Evolutionary conservation across 1,284 basidiomycete species (phyloP).

Genomic region (Kwoniella shivajii): DNA sequence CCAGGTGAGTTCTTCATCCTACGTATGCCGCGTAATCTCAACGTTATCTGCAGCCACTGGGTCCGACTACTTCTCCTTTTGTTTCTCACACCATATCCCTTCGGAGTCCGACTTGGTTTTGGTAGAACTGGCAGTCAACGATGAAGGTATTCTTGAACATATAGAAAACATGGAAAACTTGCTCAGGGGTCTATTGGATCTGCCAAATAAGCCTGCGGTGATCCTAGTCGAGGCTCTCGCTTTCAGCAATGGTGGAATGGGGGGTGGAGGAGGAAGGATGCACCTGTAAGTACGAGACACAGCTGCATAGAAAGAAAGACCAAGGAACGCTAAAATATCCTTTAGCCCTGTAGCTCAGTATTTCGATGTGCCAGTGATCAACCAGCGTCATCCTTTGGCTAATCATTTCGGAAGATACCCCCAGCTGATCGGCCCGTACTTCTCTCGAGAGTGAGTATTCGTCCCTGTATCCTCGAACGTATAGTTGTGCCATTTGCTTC

Average conservation of each 20-base stretch:
- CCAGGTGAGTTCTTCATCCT: constrained; percentile 31
- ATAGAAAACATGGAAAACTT: constrained; percentile 54
- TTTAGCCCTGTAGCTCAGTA: constrained; percentile 49
- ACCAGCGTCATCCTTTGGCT: constrained; percentile 48
- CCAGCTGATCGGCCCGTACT: constrained; percentile 47
- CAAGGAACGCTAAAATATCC: not conserved
- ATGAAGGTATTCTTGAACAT: constrained; percentile 49
- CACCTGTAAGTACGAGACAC: constrained; percentile 37
- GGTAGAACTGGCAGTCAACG: constrained; percentile 52
- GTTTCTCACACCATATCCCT: constrained; percentile 51
- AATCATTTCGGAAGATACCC: constrained; percentile 52
- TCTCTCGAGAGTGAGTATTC: constrained; percentile 42
- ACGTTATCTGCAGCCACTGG: constrained; percentile 38
- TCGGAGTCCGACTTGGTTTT: constrained; percentile 44
- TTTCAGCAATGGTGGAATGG: constrained; percentile 50
- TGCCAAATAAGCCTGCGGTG: constrained; percentile 45
- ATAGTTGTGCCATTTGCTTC: constrained; percentile 6
- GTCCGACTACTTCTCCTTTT: constrained; percentile 53
- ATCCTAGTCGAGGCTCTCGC: constrained; percentile 48
- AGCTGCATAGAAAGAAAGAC: not conserved
- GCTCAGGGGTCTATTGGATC: constrained; percentile 45
- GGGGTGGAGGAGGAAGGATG: constrained; percentile 50
- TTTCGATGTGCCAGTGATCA: constrained; percentile 52
- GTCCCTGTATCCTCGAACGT: not conserved
- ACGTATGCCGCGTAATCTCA: not conserved